Evolutionary conservation across 768 basidiomycete species (phyloP).

Genomic region (Mycena metata): DNA sequence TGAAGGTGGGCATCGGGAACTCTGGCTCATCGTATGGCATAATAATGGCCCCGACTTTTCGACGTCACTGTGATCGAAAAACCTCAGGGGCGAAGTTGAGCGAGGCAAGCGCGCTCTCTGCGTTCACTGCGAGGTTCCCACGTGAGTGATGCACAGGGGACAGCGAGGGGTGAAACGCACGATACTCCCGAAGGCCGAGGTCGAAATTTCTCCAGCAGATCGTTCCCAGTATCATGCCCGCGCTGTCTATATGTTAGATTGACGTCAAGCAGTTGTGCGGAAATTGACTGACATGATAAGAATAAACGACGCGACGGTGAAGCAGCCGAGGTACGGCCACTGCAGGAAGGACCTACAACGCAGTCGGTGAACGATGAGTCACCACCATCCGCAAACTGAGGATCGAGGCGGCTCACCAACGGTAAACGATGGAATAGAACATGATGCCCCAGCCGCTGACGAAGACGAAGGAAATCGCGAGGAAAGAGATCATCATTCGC

Average conservation of each 20-base stretch:
- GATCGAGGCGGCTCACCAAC: slow-evolving; percentile 50
- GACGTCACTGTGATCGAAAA: slow-evolving; percentile 51
- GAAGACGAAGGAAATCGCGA: slow-evolving; percentile 56
- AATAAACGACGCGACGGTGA: slow-evolving; percentile 59
- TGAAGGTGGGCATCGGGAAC: slow-evolving; percentile 32
- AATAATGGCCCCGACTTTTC: slow-evolving; percentile 32
- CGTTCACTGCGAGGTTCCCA: slow-evolving; percentile 49
- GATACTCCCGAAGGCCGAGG: slow-evolving; percentile 67
- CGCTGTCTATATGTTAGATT: slow-evolving; percentile 45
- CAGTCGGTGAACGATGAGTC: too few relatives aligned
- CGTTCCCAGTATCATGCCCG: slow-evolving; percentile 60
- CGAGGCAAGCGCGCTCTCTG: slow-evolving; percentile 54
- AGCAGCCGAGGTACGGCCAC: slow-evolving; percentile 65
- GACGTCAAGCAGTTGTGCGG: slow-evolving; percentile 34
- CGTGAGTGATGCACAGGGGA: slow-evolving; percentile 31
- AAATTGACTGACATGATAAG: slow-evolving; percentile 48
- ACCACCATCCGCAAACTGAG: slow-evolving; percentile 40
- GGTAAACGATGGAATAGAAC: slow-evolving; percentile 62
- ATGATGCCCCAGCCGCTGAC: slow-evolving; percentile 56
- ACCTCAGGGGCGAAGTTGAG: slow-evolving; percentile 55
- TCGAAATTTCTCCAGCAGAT: slow-evolving; percentile 67
- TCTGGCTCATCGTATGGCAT: slow-evolving; percentile 27
- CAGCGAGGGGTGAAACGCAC: slow-evolving; percentile 50
- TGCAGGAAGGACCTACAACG: slow-evolving; percentile 57
- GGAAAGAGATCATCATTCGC: slow-evolving; percentile 57